Evolutionary conservation across 352 stramenopile genomes (phyloP), one percentile per base, ranked within the genome.

Genomic region (Phytophthora quininea): DNA sequence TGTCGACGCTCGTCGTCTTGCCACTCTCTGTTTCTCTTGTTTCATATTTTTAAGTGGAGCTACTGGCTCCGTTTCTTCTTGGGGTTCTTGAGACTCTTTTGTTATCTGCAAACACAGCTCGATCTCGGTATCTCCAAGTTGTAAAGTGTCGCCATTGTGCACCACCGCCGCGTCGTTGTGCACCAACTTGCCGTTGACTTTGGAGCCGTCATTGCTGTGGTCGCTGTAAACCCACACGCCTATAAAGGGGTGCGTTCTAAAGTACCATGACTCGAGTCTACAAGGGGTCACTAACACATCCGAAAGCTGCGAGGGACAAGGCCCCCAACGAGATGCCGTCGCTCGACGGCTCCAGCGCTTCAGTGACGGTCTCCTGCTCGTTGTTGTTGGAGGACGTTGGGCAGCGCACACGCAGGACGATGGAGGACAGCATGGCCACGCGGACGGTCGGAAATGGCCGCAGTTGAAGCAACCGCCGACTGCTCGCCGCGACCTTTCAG

Each of bases 171-270:
- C 86, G 29, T 85, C 68, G 29, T 69, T 47, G 33, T 90, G 84
- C 7, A 94, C 51, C 12, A 60, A 62, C 3, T 66, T 54, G 0
- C 67, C 62, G 67, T 90, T 87, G 6, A 92, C 51, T 11, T 57
- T 64, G 24, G 81, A 88, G 38, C 86, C 86, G 4, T 59, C 31
- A 2, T 54, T 49, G 51, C 86, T 94, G 57, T 94, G 86, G 71
- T 94, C 86, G 27, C 90, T 87, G 42, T 85, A 94, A 40, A 94
- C 78, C 86, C 86, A 94, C 4, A 93, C 56, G 30, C 77, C 7
- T 80, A 60, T 30, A 72, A 51, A 2, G 51, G 4, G 0, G 82
- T 91, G 48, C 80, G 67, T 60, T 91, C 82, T 14, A 91, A 51
- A 12, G 82, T 89, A 1, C 78, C 82, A 42, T 91, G 82, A 14